A percentile compares a stretch with the other conserved stretches of the same genome.
phyloP scores from a whole-genome alignment of 2,329 filamentous ascomycete genomes.

The Fusarium mundagurra region DNA sequence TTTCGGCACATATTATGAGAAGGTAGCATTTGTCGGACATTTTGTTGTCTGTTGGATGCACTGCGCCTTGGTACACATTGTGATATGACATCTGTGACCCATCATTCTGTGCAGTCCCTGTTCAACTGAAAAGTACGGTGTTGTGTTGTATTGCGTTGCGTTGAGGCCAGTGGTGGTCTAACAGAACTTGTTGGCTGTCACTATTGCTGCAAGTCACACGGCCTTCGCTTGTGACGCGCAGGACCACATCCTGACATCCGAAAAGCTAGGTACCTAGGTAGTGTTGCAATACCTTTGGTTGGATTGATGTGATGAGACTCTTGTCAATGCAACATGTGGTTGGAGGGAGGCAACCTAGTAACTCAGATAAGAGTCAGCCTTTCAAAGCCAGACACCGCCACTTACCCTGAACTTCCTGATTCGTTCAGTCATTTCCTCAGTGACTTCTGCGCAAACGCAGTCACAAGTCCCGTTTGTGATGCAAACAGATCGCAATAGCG shows the following conservation, averaged over 20 bases:
- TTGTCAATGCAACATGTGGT: background rate
- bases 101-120: background rate
- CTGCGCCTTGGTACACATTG: background rate
- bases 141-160: background rate
- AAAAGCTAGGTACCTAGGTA: background rate
- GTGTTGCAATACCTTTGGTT: background rate
- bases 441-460: background rate
- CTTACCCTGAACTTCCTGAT: constrained; percentile 7
- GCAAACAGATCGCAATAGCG: background rate
- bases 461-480: background rate
- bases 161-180: background rate
- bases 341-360: background rate
- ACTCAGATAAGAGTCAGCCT: background rate
- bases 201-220: constrained; percentile 28
- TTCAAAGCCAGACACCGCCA: background rate
- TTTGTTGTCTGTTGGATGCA: background rate
- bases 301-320: constrained; percentile 2
- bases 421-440: constrained; percentile 10
- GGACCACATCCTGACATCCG: constrained; percentile 3
- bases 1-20: background rate
- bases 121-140: constrained; percentile 4
- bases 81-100: background rate
- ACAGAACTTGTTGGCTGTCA: background rate
- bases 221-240: constrained; percentile 30
- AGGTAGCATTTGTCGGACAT: background rate